phyloP scores from a whole-genome alignment of 75 land plant species.

The Adiantum capillusveneris region DNA sequence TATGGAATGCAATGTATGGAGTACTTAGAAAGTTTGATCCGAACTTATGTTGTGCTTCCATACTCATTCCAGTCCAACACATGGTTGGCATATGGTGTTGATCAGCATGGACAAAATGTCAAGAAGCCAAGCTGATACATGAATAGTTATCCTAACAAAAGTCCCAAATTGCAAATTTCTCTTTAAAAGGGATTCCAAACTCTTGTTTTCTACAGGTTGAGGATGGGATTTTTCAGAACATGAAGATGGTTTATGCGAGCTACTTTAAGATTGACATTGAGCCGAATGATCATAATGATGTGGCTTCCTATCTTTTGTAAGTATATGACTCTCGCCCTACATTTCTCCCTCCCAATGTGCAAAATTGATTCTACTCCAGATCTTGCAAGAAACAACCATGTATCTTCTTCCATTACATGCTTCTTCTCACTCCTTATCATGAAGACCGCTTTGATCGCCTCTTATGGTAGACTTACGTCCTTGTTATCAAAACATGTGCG shows the following conservation, averaged over 20 bases:
- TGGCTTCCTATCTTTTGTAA: constrained; percentile 32
- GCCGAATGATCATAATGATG: constrained; percentile 38
- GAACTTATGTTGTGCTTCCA: too few species aligned
- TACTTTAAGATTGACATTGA: constrained; percentile 39
- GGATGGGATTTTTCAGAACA: constrained; percentile 46
- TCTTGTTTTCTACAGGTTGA: constrained; percentile 41
- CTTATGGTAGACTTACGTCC: constrained; percentile 44
- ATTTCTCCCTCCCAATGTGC: constrained; percentile 30
- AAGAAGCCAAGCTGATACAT: too few species aligned
- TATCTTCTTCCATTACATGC: constrained; percentile 57
- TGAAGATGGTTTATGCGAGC: constrained; percentile 49
- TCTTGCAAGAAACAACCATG: constrained; percentile 51
- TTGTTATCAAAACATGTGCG: constrained; percentile 41
- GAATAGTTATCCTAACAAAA: too few species aligned
- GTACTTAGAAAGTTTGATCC: too few species aligned
- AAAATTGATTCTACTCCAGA: constrained; percentile 33
- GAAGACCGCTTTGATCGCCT: constrained; percentile 42
- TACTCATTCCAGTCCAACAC: too few species aligned
- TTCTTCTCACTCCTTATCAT: constrained; percentile 33
- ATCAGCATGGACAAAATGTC: too few species aligned
- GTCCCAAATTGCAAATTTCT: too few species aligned
- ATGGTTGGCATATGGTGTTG: too few species aligned
- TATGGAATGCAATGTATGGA: too few species aligned
- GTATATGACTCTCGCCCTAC: constrained; percentile 45
- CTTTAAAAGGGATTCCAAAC: constrained; percentile 46